Conservation (phyloP, 129 eudicot species). For the Flaveria trinervia region DNA sequence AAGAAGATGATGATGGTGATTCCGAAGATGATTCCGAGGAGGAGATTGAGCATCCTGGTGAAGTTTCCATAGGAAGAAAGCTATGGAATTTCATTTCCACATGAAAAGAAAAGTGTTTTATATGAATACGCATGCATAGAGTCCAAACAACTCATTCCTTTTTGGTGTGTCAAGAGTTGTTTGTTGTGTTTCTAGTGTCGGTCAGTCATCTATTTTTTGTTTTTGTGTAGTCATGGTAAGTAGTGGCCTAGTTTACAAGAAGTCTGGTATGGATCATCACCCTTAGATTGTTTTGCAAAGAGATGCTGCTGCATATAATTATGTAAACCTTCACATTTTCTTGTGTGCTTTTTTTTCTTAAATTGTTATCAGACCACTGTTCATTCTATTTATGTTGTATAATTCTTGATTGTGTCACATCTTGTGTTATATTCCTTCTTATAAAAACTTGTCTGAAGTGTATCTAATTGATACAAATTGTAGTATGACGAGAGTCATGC, state of each 20-base stretch:
- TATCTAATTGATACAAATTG: too few relatives aligned
- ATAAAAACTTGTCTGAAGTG: background rate
- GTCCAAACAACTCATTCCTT: conserved; percentile 41
- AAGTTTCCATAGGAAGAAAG: conserved; percentile 91
- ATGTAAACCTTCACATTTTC: conserved; percentile 21
- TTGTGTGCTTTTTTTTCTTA: background rate
- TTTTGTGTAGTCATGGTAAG: conserved; percentile 23
- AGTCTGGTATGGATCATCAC: conserved; percentile 17
- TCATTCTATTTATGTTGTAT: background rate
- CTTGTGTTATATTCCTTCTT: background rate
- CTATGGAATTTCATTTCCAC: conserved; percentile 91
- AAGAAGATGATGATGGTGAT: conserved; percentile 35
- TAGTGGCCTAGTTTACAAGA: conserved; percentile 31
- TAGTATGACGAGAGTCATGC: too few relatives aligned
- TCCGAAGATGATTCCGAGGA: conserved; percentile 41
- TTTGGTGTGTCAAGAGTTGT: conserved; percentile 43
- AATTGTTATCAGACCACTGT: conserved; percentile 23
- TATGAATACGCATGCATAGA: conserved; percentile 34
- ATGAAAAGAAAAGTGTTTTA: conserved; percentile 28
- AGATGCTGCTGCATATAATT: conserved; percentile 21
- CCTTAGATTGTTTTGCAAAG: conserved; percentile 32
- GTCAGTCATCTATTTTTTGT: conserved; percentile 11
- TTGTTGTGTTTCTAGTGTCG: conserved; percentile 5
- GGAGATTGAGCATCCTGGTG: conserved; percentile 87
- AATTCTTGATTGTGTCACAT: background rate